Conservation (phyloP, 1,284 basidiomycete genomes). For the Irpex lacteus region DNA sequence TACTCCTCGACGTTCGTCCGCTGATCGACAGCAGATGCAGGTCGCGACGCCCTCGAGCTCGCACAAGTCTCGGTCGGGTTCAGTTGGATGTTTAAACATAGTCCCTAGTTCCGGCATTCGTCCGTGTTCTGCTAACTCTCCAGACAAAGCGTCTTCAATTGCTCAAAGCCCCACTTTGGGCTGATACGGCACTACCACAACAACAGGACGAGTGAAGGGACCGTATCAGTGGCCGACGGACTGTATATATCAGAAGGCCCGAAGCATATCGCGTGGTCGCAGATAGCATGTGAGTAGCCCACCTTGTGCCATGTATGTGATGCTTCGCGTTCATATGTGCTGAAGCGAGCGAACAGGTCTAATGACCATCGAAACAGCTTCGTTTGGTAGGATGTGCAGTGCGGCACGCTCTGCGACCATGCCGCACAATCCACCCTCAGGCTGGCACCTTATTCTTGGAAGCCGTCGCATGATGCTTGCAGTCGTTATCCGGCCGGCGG, state of each 20-base stretch:
- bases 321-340: neutral
- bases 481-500: neutral
- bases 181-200: neutral
- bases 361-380: neutral
- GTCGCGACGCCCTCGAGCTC: neutral
- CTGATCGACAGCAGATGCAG: neutral
- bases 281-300: constrained; percentile 13
- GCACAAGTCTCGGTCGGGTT: constrained; percentile 1
- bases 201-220: neutral
- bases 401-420: neutral
- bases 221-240: neutral
- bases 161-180: neutral
- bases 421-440: neutral
- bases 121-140: neutral
- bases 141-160: neutral
- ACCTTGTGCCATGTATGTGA: neutral
- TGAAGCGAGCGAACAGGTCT: neutral
- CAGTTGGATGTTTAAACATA: neutral
- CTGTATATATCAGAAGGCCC: constrained; percentile 5
- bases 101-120: neutral
- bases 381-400: neutral
- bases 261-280: neutral
- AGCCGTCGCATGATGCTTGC: no score
- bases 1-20: neutral
- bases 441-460: neutral